Percentiles rank a stretch among this genome's conserved stretches.
phyloP scores from a whole-genome alignment of 345 rosid genomes.

The Boechera retrofracta region DNA sequence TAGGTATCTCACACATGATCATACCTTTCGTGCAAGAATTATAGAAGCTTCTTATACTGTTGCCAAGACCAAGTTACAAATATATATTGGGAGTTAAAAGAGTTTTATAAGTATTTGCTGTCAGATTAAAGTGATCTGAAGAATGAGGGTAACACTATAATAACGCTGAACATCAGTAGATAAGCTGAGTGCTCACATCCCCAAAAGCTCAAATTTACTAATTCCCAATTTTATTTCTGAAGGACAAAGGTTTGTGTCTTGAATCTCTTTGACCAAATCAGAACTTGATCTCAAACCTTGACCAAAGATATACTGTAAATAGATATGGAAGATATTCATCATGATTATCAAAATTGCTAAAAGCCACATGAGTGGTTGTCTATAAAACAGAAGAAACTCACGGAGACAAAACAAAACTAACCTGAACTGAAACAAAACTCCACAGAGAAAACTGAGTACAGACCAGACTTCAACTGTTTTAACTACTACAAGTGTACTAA shows the following conservation, averaged over 20 bases:
- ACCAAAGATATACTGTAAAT: background rate
- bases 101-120: background rate
- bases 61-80: no score
- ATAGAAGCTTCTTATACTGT: no score
- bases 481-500: slow-evolving; percentile 25
- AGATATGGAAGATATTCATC: background rate
- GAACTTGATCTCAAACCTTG: background rate
- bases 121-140: background rate
- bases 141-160: no score
- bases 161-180: no score
- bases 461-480: slow-evolving; percentile 40
- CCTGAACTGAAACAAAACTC: slow-evolving; percentile 38
- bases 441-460: slow-evolving; percentile 42
- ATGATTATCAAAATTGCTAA: slow-evolving; percentile 50
- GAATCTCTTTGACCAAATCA: background rate
- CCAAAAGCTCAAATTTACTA: background rate
- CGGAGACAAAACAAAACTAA: slow-evolving; percentile 20
- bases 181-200: background rate
- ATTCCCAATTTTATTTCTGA: background rate
- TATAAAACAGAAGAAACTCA: slow-evolving; percentile 7
- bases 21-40: no score
- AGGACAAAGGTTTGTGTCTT: background rate
- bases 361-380: slow-evolving; percentile 33
- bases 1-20: no score
- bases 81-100: no score